A percentile compares a stretch with the other conserved stretches of the same genome.
Conservation (phyloP, 352 stramenopile genomes). For the Phytophthora aleatoria region DNA sequence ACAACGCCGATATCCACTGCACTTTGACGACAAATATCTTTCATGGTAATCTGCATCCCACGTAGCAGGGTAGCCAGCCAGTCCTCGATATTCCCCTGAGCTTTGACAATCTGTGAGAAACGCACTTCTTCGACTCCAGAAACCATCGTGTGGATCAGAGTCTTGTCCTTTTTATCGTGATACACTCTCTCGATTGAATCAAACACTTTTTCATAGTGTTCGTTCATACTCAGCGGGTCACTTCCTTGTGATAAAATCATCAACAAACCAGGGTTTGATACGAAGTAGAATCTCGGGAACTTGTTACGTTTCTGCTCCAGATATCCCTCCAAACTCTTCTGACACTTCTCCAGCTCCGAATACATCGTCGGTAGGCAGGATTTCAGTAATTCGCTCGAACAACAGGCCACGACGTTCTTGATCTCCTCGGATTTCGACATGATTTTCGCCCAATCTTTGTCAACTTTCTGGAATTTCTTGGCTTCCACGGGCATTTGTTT, state of each 20-base stretch:
- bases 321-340: slow-evolving; percentile 98
- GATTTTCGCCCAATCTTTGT: slow-evolving; percentile 99
- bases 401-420: slow-evolving; percentile 94
- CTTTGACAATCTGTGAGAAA: slow-evolving; percentile 95
- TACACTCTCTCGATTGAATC: slow-evolving; percentile 98
- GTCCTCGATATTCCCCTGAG: slow-evolving; percentile 98
- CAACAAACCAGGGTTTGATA: slow-evolving; percentile 97
- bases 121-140: slow-evolving; percentile 95
- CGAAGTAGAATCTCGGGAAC: slow-evolving; percentile 99
- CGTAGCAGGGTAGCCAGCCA: slow-evolving; percentile 96
- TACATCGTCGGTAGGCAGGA: slow-evolving; percentile 97
- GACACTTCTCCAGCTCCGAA: slow-evolving; percentile 97
- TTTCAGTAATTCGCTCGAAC: slow-evolving; percentile 96
- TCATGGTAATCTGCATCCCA: slow-evolving; percentile 97
- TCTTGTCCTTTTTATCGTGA: slow-evolving; percentile 99
- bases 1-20: slow-evolving; percentile 93
- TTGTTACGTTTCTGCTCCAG: slow-evolving; percentile 98
- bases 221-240: slow-evolving; percentile 98
- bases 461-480: slow-evolving; percentile 98
- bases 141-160: slow-evolving; percentile 93
- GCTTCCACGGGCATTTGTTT: slow-evolving; percentile 99
- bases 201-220: slow-evolving; percentile 99
- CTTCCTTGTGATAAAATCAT: slow-evolving; percentile 98
- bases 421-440: slow-evolving; percentile 94
- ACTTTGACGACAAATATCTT: slow-evolving; percentile 95